These are phyloP conservation scores for Gynostemma pentaphyllum DNA, from an alignment of 306 rosid species.

Conservation along the genomic window DNA sequence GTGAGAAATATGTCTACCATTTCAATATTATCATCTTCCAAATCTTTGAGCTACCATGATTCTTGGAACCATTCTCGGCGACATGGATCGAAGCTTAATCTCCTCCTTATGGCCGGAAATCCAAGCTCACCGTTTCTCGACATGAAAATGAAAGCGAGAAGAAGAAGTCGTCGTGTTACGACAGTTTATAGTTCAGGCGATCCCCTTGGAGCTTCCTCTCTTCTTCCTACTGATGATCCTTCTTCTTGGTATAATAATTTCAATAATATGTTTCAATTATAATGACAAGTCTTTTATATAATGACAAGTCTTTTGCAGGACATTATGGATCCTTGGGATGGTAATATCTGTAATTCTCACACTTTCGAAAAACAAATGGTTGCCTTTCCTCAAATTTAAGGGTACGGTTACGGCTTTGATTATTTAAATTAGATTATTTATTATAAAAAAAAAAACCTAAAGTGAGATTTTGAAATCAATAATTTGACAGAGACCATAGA, in stretches of 20 bases:
- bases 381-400: conserved; percentile 30
- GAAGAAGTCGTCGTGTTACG: not conserved
- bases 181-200: not conserved
- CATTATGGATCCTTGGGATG: conserved; percentile 40
- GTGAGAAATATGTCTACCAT: not conserved
- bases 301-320: conserved; percentile 43
- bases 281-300: too few species aligned
- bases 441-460: too few species aligned
- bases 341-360: conserved; percentile 28
- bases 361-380: conserved; percentile 43
- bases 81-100: not conserved
- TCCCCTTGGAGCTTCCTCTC: not conserved
- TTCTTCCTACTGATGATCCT: not conserved
- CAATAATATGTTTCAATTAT: too few species aligned
- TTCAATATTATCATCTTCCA: not conserved
- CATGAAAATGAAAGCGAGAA: not conserved
- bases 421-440: too few species aligned
- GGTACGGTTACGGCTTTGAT: too few species aligned
- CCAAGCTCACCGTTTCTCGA: not conserved
- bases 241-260: too few species aligned
- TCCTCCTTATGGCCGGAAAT: not conserved
- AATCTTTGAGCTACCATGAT: not conserved
- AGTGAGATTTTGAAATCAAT: too few species aligned
- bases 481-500: conserved; percentile 28
- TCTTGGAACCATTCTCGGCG: not conserved